Base-by-base conservation (phyloP, 805 yeast genomes). In the Teunomyces tritomae region DNA sequence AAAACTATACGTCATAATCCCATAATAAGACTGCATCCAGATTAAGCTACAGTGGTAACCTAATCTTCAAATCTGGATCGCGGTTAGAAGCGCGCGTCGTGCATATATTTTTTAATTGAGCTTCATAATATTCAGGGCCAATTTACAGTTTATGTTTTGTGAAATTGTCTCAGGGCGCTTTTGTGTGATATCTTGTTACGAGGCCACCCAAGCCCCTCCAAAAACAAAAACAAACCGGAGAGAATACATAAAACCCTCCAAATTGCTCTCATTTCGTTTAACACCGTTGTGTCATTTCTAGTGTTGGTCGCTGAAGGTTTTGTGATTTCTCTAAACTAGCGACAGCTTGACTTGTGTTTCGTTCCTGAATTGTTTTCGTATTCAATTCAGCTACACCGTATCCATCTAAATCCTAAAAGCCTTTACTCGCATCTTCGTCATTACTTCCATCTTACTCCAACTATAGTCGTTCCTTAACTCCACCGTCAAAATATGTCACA, bases 381-480 rank as follows among this genome's bases (percentile, higher is more conserved):
- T 34, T 16, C 26, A 28, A 17, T 13, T 33, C 32, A 20, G 30
- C 33, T 28, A 43, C 39, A 45, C 49, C 41, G 36, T 26, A 37
- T 37, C n/a, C n/a, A 17, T 20, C 29, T 13, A 11, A n/a, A n/a
- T 5, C 43, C 26, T 26, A 29, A 44, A 33, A 44, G 11, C 41
- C 36, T 37, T 29, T 44, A 28, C 32, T 37, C 26, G 36, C 39
- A 37, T 20, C 41, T 27, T 24, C 39, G 36, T 27, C 46, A 34
- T 37, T 32, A 28, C 24, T 39, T 27, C 20, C 29, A 35, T 27
- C 41, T 20, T 37, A 28, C 24, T 37, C 40, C 40, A 37, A 37
- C 40, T 37, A 37, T 39, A 39, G 51, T 49, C 51, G 44, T 44
- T 49, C 51, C 51, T 49, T 49, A 45, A 17, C 40, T 17, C 37